Base-by-base conservation (phyloP, 495 filamentous ascomycete genomes). In the Penicillium longicatenatum region DNA sequence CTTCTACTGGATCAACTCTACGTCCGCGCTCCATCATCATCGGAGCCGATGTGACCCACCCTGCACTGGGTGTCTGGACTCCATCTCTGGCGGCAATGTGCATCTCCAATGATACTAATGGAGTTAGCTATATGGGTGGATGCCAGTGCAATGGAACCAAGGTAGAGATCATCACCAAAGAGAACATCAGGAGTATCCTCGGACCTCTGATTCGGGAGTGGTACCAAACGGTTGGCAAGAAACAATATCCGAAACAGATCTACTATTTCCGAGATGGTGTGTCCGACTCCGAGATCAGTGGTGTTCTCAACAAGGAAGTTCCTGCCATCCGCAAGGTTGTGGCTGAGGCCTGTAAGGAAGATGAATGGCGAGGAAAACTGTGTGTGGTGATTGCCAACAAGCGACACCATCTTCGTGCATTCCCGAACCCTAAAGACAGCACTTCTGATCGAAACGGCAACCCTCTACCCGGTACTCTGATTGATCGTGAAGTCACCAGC, bases 261-360 rank as follows among this genome's bases (percentile, higher is more conserved):
- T 90, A 95, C 68, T 98, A 97, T 71, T 88, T 97, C 76, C 93
- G 94, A 17, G 94, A 98, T 64, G 94, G 94, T 65, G 91, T 97
- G 6, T 92, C 89, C 1, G 90, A 94, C 55, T 90, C 89, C 1
- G 89, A 97, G 71, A 96, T 89, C 59, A 62, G 77, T 2, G 82
- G 90, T 14, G 84, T 98, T 14, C 74, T 98, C 2, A 70, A 89
- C 1, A 69, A 82, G n/a, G 95, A 98, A 68, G 80, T 97, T 6
- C 62, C 71, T 0, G 78, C 86, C 55, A 87, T 98, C 68, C 86
- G 86, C 12, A 17, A 35, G 10, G 55, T 58, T 14, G 33, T 58
- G 24, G 60, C 60, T 8, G 44, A 59, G 16, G 47, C 44, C n/a
- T 52, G 57, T 21, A 29, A 54, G 6, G 10, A 33, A 9, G 11